Evolutionary conservation across 2,329 filamentous ascomycete species (phyloP).

Genomic region (Cladorrhinum sp.): DNA sequence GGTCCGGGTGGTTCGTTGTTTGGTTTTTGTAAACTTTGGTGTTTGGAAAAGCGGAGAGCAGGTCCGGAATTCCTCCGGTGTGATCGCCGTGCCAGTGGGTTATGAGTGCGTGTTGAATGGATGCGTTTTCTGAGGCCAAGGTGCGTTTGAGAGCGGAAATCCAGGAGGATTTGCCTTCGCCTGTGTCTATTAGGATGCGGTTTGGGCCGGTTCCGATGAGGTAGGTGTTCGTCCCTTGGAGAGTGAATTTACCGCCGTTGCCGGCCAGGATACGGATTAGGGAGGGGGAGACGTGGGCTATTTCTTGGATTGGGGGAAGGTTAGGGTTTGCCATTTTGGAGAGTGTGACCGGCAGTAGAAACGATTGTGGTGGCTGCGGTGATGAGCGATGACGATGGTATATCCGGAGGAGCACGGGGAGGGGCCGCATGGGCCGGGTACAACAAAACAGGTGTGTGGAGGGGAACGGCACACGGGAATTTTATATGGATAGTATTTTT

Average conservation of each 20-base stretch:
- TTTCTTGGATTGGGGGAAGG: slow-evolving; percentile 64
- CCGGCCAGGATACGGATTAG: slow-evolving; percentile 84
- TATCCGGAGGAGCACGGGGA: slow-evolving; percentile 1
- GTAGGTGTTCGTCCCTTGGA: slow-evolving; percentile 91
- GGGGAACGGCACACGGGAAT: background rate
- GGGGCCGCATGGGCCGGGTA: background rate
- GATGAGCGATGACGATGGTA: no score
- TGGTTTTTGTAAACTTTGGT: slow-evolving; percentile 61
- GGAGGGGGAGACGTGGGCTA: slow-evolving; percentile 72
- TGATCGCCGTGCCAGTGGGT: slow-evolving; percentile 96
- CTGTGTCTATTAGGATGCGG: slow-evolving; percentile 86
- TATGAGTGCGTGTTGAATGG: slow-evolving; percentile 67
- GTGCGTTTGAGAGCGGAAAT: slow-evolving; percentile 60
- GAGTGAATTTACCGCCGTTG: slow-evolving; percentile 79
- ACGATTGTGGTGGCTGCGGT: background rate
- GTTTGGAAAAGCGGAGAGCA: slow-evolving; percentile 61
- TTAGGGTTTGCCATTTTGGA: slow-evolving; percentile 54
- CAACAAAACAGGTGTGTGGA: background rate
- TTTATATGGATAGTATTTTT: background rate
- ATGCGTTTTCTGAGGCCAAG: slow-evolving; percentile 65
- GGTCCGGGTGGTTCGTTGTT: slow-evolving; percentile 50
- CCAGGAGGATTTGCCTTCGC: slow-evolving; percentile 77
- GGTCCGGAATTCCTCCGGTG: slow-evolving; percentile 68
- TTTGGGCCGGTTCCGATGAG: slow-evolving; percentile 71
- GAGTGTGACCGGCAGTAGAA: background rate